A percentile compares a stretch with the other conserved stretches of the same genome.
Conservation (phyloP, 2,329 filamentous ascomycete genomes). For the Claviceps spartinae region DNA sequence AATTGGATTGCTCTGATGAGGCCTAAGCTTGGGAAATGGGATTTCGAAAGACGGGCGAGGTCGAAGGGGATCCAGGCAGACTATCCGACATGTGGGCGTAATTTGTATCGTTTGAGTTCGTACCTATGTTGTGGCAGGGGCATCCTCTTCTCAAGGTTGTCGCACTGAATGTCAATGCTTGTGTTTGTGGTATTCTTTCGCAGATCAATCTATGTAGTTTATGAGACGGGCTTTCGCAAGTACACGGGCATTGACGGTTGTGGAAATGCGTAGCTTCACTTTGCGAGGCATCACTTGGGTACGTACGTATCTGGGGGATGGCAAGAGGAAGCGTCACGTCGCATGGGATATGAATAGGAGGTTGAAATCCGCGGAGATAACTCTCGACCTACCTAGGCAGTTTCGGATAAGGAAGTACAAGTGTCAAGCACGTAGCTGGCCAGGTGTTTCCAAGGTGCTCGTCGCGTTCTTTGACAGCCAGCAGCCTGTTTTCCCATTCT, state of each 20-base stretch:
- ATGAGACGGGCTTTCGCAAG: not conserved
- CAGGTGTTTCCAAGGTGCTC: too few species aligned
- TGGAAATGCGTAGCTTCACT: not conserved
- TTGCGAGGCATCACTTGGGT: not conserved
- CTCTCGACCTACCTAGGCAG: too few species aligned
- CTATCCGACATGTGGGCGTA: not conserved
- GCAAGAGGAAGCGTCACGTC: not conserved
- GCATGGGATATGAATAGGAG: not conserved
- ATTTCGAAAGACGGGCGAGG: not conserved
- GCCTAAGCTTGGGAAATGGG: not conserved
- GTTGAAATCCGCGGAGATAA: too few species aligned
- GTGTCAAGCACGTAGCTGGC: too few species aligned
- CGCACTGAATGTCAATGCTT: conserved; percentile 4
- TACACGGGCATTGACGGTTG: too few species aligned
- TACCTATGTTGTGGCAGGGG: not conserved
- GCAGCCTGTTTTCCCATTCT: too few species aligned
- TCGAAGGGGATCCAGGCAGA: not conserved
- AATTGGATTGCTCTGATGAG: not conserved
- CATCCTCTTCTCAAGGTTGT: not conserved
- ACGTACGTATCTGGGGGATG: too few species aligned
- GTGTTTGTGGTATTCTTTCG: not conserved
- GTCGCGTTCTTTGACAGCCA: too few species aligned
- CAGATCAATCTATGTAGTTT: not conserved
- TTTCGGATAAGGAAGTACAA: too few species aligned
- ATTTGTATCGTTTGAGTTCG: not conserved